Percentiles rank a stretch among this genome's conserved stretches.
Evolutionary conservation across 306 rosid species (phyloP).

Genomic region (Trichosanthes truncata): DNA sequence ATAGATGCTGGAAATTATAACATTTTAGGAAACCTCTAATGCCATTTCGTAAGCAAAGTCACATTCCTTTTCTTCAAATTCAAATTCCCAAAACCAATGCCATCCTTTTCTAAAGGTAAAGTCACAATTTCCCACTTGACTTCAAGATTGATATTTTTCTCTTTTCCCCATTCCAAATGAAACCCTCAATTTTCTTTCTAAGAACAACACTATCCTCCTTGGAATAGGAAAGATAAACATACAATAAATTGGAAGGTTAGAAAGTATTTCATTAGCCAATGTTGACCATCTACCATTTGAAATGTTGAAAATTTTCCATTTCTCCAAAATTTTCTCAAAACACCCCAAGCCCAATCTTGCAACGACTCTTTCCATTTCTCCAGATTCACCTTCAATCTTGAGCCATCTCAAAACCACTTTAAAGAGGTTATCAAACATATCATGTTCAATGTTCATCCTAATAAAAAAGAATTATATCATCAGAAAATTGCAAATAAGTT

Average conservation of each 20-base stretch:
- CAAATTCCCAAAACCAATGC: not conserved
- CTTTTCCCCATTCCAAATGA: not conserved
- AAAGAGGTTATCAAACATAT: not conserved
- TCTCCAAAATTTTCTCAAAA: not conserved
- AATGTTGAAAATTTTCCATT: not conserved
- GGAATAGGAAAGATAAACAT: not conserved
- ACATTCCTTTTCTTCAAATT: not conserved
- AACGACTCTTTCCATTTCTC: not conserved
- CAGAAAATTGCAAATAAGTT: not conserved
- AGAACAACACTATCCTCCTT: not conserved
- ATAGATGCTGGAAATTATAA: not conserved
- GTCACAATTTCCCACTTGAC: not conserved
- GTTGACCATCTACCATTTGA: not conserved
- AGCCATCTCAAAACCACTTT: not conserved
- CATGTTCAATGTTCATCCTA: not conserved
- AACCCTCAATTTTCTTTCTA: not conserved
- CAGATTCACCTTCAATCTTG: not conserved
- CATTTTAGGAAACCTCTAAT: not conserved
- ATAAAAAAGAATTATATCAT: not conserved
- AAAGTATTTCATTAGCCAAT: not conserved
- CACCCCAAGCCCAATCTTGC: not conserved
- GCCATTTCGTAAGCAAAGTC: not conserved
- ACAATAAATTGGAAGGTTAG: not conserved
- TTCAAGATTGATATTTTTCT: not conserved
- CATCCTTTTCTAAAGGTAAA: not conserved